Evolutionary conservation across 1,284 basidiomycete genomes (phyloP).

Genomic region (Chiua sp.): DNA sequence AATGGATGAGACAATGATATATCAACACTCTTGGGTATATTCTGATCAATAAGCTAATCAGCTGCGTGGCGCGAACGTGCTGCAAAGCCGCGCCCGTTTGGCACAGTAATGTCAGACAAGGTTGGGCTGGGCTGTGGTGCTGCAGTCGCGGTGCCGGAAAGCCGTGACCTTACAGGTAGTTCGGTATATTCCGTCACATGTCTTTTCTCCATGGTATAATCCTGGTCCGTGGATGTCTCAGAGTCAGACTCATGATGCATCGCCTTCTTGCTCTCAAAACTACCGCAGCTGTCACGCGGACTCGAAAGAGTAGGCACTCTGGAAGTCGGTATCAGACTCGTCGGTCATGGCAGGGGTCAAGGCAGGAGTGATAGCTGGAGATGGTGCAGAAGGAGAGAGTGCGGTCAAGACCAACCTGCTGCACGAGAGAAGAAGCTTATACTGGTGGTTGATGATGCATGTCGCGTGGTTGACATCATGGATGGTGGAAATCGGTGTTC

Average conservation of each 20-base stretch:
- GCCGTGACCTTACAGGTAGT: constrained; percentile 44
- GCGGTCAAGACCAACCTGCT: constrained; percentile 76
- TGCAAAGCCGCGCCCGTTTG: constrained; percentile 31
- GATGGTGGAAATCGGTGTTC: constrained; percentile 97
- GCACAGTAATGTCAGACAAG: constrained; percentile 44
- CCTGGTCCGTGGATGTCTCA: constrained; percentile 38
- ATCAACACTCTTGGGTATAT: constrained; percentile 32
- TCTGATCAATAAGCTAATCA: constrained; percentile 19
- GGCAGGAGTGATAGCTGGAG: constrained; percentile 44
- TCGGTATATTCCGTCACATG: constrained; percentile 40
- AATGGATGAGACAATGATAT: constrained; percentile 25
- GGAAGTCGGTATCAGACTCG: constrained; percentile 84
- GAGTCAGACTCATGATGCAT: constrained; percentile 37
- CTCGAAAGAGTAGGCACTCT: constrained; percentile 81
- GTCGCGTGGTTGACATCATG: constrained; percentile 88
- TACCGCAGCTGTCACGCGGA: constrained; percentile 65
- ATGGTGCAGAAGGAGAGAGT: constrained; percentile 33
- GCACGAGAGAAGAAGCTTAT: constrained; percentile 83
- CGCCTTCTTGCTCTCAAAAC: constrained; percentile 38
- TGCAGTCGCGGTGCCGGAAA: constrained; percentile 52
- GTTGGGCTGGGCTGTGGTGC: constrained; percentile 42
- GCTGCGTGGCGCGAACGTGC: constrained; percentile 26
- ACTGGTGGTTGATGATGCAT: constrained; percentile 67
- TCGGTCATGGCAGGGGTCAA: constrained; percentile 57
- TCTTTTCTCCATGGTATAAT: constrained; percentile 24